Conservation (phyloP, 2,329 filamentous ascomycete genomes). For the Graphilbum fragrans region DNA sequence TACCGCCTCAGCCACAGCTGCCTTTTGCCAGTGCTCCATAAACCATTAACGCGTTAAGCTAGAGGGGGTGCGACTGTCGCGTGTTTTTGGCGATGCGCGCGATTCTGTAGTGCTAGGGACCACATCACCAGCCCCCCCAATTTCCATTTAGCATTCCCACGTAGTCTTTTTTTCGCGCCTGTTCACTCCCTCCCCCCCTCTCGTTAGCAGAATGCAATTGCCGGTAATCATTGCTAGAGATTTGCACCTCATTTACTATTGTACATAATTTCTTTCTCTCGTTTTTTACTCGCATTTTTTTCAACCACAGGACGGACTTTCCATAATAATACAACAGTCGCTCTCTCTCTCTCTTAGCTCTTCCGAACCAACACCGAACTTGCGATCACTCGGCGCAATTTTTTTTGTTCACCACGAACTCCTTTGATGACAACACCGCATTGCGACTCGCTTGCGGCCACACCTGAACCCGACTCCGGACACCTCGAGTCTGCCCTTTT, state of each 20-base stretch:
- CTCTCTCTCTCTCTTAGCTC: no score
- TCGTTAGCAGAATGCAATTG: neutral
- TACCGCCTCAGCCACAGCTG: no score
- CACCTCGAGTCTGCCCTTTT: no score
- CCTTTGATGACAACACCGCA: no score
- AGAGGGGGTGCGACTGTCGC: neutral
- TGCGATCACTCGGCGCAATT: no score
- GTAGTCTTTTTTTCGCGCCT: neutral
- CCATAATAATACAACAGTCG: no score
- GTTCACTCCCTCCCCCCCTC: neutral
- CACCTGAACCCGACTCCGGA: no score
- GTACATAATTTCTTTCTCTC: neutral
- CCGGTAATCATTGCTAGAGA: neutral
- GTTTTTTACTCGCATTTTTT: neutral
- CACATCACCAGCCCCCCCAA: conserved; percentile 7
- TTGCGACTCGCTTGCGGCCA: no score
- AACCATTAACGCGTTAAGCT: neutral
- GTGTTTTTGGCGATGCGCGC: neutral
- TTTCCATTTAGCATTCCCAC: conserved; percentile 1
- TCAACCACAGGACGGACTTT: neutral
- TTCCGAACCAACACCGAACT: no score
- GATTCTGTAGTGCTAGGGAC: neutral
- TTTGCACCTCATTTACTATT: neutral
- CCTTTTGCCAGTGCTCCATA: no score
- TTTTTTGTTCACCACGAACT: no score